A percentile compares a stretch with the other conserved stretches of the same genome.
phyloP scores from a whole-genome alignment of 78 protist species.

The Dictyostelium purpureum region DNA sequence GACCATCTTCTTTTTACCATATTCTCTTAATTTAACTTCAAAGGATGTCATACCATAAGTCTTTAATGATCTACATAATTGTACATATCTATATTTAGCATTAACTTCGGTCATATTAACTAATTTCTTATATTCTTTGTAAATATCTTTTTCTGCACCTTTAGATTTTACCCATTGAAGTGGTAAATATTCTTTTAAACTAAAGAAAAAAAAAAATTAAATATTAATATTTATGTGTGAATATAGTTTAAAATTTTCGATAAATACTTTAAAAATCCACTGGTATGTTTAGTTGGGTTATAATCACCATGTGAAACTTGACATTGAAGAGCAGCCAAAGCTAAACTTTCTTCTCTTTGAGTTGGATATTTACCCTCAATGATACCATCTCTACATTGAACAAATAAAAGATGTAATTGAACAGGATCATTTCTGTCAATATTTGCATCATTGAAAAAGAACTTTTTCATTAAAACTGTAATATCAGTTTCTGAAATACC shows the following conservation, averaged over 20 bases:
- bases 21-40: conserved; percentile 11
- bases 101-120: conserved; percentile 63
- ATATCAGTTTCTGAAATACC: conserved; percentile 70
- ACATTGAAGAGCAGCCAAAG: conserved; percentile 81
- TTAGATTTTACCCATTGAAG: conserved; percentile 62
- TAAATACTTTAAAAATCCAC: conserved; percentile 52
- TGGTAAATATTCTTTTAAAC: conserved; percentile 79
- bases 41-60: conserved; percentile 85
- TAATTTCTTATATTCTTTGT: conserved; percentile 66
- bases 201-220: background rate
- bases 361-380: conserved; percentile 67
- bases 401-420: conserved; percentile 88
- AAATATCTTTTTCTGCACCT: conserved; percentile 69
- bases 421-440: conserved; percentile 89
- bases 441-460: conserved; percentile 89
- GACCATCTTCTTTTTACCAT: conserved; percentile 31
- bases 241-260: background rate
- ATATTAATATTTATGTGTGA: background rate
- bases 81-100: conserved; percentile 86
- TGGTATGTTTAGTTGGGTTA: conserved; percentile 79
- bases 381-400: conserved; percentile 78
- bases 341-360: conserved; percentile 70
- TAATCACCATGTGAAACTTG: conserved; percentile 76
- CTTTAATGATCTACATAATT: conserved; percentile 78
- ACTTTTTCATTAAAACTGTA: conserved; percentile 87